Percentiles rank a stretch among this genome's conserved stretches.
phyloP scores from a whole-genome alignment of 805 yeast species.

The Isabelozyma rhagii region DNA sequence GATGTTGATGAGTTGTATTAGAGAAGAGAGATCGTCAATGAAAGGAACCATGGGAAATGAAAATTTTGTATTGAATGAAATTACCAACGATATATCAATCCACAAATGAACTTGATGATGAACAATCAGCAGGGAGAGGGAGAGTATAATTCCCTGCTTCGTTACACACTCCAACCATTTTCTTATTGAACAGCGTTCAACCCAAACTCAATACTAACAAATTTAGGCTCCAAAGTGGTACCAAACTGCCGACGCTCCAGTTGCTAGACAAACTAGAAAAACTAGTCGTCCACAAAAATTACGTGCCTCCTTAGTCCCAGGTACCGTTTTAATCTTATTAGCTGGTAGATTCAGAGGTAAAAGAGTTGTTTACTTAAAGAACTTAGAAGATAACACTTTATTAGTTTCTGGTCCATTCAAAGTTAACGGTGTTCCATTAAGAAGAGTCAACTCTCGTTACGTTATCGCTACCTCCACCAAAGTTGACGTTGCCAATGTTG shows the following conservation, averaged over 20 bases:
- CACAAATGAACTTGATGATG: no score
- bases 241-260: constrained; percentile 88
- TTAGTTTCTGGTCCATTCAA: constrained; percentile 99
- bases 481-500: constrained; percentile 74
- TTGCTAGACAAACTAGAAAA: constrained; percentile 87
- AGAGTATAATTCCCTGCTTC: no score
- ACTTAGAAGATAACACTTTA: constrained; percentile 95
- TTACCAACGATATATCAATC: no score
- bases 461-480: constrained; percentile 98
- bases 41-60: not conserved
- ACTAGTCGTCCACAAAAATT: constrained; percentile 89
- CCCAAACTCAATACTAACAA: constrained; percentile 17
- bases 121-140: no score
- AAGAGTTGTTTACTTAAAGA: constrained; percentile 97
- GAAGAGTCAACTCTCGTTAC: constrained; percentile 98
- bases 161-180: not conserved
- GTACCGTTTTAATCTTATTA: constrained; percentile 93
- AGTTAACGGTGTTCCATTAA: constrained; percentile 98
- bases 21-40: no score
- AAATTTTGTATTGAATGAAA: not conserved
- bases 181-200: not conserved
- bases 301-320: constrained; percentile 95
- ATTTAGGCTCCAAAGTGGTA: constrained; percentile 83
- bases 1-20: not conserved
- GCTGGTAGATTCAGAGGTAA: constrained; percentile 99